These are phyloP conservation scores for Boletus barrowsii DNA, from an alignment of 768 basidiomycete species.

Conservation along the genomic window DNA sequence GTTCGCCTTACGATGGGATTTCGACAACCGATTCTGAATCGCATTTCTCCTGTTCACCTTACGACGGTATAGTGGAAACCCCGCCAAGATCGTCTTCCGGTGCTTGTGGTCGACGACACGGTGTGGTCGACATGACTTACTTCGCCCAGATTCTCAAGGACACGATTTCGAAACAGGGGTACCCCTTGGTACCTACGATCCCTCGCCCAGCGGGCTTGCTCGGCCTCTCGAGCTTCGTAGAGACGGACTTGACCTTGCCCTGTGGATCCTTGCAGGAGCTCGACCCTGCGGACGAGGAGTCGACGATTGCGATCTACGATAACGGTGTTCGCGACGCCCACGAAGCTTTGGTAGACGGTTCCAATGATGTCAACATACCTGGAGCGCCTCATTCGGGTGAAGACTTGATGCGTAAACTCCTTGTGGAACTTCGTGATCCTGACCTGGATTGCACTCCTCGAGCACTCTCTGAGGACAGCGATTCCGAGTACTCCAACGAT, in stretches of 20 bases:
- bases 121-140: slow-evolving; percentile 6
- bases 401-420: slow-evolving; percentile 14
- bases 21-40: too few relatives aligned
- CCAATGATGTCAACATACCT: background rate
- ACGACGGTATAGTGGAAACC: background rate
- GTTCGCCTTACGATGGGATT: background rate
- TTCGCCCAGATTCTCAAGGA: background rate
- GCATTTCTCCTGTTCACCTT: background rate
- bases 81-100: background rate
- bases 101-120: slow-evolving; percentile 5
- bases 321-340: background rate
- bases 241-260: background rate
- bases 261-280: too few relatives aligned
- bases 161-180: background rate
- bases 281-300: background rate
- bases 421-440: slow-evolving; percentile 15
- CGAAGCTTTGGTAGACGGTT: background rate
- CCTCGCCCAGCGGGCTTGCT: background rate
- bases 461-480: slow-evolving; percentile 4
- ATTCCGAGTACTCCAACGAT: background rate
- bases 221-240: background rate
- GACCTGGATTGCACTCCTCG: slow-evolving; percentile 4
- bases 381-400: background rate
- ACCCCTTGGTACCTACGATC: background rate
- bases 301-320: background rate